Evolutionary conservation across 163 green algal species (phyloP).

Genomic region (Chloromonas sp.): DNA sequence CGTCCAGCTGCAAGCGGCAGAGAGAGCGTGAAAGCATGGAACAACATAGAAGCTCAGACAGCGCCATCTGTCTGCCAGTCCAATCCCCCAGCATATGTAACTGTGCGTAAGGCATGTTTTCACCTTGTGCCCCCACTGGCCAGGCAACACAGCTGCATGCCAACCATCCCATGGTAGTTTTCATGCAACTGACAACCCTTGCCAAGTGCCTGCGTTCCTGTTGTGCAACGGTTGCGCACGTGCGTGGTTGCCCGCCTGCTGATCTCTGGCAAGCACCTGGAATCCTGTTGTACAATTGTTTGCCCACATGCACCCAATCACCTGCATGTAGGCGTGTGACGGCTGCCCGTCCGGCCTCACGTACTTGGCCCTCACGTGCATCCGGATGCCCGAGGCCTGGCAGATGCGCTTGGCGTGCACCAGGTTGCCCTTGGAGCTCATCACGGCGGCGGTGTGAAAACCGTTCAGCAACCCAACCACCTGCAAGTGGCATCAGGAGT

Average conservation of each 20-base stretch:
- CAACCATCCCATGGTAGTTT: too few species aligned
- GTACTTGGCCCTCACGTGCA: constrained; percentile 18
- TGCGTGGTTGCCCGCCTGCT: too few species aligned
- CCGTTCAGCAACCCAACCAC: constrained; percentile 30
- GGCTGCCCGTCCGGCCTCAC: constrained; percentile 17
- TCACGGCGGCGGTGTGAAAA: constrained; percentile 28
- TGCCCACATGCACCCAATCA: neutral
- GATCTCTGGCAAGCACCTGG: too few species aligned
- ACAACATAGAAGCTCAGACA: neutral
- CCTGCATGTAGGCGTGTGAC: constrained; percentile 32
- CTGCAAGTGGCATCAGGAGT: neutral
- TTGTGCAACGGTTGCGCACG: too few species aligned
- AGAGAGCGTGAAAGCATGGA: neutral
- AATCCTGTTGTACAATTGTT: neutral
- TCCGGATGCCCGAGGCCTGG: constrained; percentile 14
- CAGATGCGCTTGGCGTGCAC: constrained; percentile 29
- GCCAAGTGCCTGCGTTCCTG: too few species aligned
- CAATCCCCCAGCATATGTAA: too few species aligned
- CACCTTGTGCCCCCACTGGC: too few species aligned
- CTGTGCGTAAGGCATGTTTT: too few species aligned
- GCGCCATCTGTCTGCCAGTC: neutral
- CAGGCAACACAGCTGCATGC: too few species aligned
- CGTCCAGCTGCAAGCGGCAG: constrained; percentile 33
- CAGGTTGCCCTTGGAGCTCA: constrained; percentile 24
- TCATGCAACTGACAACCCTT: too few species aligned